phyloP scores from a whole-genome alignment of 2,329 filamentous ascomycete species.

The Penicillium sclerotiorum region DNA sequence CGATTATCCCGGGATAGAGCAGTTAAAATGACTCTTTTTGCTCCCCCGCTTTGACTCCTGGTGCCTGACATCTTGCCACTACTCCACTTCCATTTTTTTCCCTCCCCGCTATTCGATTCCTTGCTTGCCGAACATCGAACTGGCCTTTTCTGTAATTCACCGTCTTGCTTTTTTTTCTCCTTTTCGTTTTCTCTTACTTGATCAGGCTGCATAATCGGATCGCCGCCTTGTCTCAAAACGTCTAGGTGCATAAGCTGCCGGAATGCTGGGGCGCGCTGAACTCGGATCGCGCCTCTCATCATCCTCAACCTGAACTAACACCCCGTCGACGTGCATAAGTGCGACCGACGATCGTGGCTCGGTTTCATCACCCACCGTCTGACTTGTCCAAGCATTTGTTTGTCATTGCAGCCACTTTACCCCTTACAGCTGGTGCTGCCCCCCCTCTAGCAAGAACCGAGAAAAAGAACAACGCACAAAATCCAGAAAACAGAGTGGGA shows the following conservation, averaged over 20 bases:
- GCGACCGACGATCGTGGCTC: conserved; percentile 33
- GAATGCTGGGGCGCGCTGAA: conserved; percentile 18
- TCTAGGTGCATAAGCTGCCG: conserved; percentile 10
- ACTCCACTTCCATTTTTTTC: conserved; percentile 11
- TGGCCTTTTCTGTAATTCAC: background rate
- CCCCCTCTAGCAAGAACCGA: background rate
- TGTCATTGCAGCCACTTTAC: conserved; percentile 8
- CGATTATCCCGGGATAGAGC: background rate
- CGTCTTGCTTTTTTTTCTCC: background rate
- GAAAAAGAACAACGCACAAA: no score
- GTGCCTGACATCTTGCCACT: conserved; percentile 8
- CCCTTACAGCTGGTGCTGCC: conserved; percentile 18
- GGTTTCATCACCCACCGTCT: conserved; percentile 9
- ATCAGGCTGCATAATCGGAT: background rate
- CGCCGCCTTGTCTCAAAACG: conserved; percentile 3
- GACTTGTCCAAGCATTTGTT: background rate
- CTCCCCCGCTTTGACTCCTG: conserved; percentile 3
- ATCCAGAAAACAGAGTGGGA: background rate
- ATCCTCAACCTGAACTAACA: conserved; percentile 19
- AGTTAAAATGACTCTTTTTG: background rate
- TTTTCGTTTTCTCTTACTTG: background rate
- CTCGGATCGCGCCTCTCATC: conserved; percentile 16
- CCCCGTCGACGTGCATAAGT: conserved; percentile 38
- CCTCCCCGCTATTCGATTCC: background rate
- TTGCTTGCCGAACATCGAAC: background rate